Percentiles rank a stretch among this genome's conserved stretches.
Conservation (phyloP, 2,329 filamentous ascomycete genomes). For the Penicillium sp. region DNA sequence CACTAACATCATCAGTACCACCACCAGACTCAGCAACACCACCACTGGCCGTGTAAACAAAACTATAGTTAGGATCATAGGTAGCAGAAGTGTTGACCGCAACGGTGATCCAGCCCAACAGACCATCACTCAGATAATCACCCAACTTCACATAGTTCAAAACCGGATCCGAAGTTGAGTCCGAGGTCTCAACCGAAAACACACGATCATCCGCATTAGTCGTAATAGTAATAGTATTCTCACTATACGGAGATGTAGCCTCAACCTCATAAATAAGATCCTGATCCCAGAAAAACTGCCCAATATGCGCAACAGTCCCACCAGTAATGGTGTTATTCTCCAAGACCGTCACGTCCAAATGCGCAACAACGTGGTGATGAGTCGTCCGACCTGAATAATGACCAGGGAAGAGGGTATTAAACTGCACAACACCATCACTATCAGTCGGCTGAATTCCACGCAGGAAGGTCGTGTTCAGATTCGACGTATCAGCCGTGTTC, state of each 20-base stretch:
- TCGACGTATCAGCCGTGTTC: slow-evolving; percentile 25
- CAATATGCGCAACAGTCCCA: slow-evolving; percentile 56
- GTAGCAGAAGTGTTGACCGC: slow-evolving; percentile 9
- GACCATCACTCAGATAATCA: slow-evolving; percentile 48
- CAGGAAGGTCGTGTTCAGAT: slow-evolving; percentile 42
- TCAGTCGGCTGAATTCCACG: slow-evolving; percentile 46
- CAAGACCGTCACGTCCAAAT: slow-evolving; percentile 27
- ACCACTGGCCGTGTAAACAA: slow-evolving; percentile 8
- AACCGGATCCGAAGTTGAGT: slow-evolving; percentile 54
- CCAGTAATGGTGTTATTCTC: slow-evolving; percentile 43
- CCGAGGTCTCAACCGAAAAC: slow-evolving; percentile 45
- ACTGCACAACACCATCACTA: slow-evolving; percentile 41
- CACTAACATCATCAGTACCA: not conserved
- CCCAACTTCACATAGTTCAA: slow-evolving; percentile 57
- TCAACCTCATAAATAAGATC: slow-evolving; percentile 52
- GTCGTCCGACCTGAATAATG: slow-evolving; percentile 42
- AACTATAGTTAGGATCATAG: slow-evolving; percentile 9
- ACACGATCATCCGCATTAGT: slow-evolving; percentile 45
- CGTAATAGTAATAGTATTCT: slow-evolving; percentile 31
- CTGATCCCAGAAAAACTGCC: slow-evolving; percentile 63
- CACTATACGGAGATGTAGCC: slow-evolving; percentile 35
- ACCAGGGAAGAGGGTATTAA: slow-evolving; percentile 45
- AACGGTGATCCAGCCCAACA: slow-evolving; percentile 11
- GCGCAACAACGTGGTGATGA: slow-evolving; percentile 32
- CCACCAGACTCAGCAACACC: slow-evolving; percentile 8